Conservation (phyloP, 2,329 filamentous ascomycete species). For the Alternaria dauci region DNA sequence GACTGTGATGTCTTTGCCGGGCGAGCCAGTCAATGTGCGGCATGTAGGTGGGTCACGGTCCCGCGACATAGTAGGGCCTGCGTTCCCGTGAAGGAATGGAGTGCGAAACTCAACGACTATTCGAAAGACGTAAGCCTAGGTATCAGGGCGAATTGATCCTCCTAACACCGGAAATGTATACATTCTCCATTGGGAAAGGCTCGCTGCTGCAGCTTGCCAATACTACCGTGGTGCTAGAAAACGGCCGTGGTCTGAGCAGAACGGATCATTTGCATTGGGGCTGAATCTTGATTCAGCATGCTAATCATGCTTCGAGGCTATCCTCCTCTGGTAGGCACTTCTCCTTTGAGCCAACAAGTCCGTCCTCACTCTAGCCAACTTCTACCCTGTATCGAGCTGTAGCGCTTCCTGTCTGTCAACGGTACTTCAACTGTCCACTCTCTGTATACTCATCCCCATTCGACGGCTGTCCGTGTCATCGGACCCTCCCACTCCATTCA, state of each 20-base stretch:
- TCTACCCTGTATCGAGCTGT: constrained; percentile 49
- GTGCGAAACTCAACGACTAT: constrained; percentile 48
- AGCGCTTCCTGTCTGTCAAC: constrained; percentile 40
- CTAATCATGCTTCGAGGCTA: constrained; percentile 45
- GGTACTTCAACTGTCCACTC: constrained; percentile 46
- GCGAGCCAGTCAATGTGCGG: constrained; percentile 41
- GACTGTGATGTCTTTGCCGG: constrained; percentile 43
- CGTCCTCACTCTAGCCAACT: constrained; percentile 41
- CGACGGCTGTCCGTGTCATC: constrained; percentile 33
- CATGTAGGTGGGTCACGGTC: constrained; percentile 30
- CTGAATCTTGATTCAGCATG: constrained; percentile 55
- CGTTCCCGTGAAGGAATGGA: constrained; percentile 52
- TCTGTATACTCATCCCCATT: constrained; percentile 38
- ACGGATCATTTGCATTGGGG: constrained; percentile 54
- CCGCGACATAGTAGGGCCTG: constrained; percentile 33
- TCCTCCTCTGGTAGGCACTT: constrained; percentile 47
- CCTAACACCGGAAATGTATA: constrained; percentile 54
- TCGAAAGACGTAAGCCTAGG: constrained; percentile 48
- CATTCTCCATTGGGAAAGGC: constrained; percentile 52
- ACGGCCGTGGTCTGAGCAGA: constrained; percentile 57
- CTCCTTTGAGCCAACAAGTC: constrained; percentile 53
- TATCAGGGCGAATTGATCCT: constrained; percentile 48
- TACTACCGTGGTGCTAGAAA: constrained; percentile 56
- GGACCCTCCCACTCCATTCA: constrained; percentile 30
- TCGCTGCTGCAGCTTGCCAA: constrained; percentile 58